Evolutionary conservation across 192 early-diverging fungal species (phyloP).

Genomic region (Coemansia sp.): DNA sequence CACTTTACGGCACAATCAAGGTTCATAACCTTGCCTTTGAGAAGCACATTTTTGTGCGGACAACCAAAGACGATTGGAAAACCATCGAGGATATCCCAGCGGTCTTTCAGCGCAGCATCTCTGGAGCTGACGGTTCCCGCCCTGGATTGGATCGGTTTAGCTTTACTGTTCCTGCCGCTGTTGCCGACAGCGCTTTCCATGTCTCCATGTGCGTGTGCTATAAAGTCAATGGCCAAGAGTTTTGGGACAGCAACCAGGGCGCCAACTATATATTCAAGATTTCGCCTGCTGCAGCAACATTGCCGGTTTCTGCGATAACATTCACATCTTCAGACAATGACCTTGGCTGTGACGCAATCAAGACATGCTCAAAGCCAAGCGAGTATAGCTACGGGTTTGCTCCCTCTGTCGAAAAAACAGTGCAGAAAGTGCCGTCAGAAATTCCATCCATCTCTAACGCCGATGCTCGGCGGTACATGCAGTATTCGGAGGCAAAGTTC

Average conservation of each 20-base stretch:
- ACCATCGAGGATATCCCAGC: slow-evolving; percentile 67
- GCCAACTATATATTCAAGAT: slow-evolving; percentile 73
- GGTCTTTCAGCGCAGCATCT: slow-evolving; percentile 61
- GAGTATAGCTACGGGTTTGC: slow-evolving; percentile 17
- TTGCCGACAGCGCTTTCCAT: slow-evolving; percentile 13
- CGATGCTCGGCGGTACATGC: slow-evolving; percentile 45
- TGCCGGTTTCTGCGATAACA: background rate
- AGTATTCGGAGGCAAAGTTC: slow-evolving; percentile 47
- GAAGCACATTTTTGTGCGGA: slow-evolving; percentile 74
- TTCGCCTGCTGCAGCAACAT: background rate
- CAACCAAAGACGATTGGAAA: slow-evolving; percentile 78
- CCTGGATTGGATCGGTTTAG: slow-evolving; percentile 69
- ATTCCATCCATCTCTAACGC: slow-evolving; percentile 9
- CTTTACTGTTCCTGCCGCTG: slow-evolving; percentile 57
- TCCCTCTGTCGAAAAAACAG: background rate
- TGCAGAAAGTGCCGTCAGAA: background rate
- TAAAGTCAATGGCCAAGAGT: slow-evolving; percentile 66
- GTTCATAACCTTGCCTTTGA: slow-evolving; percentile 86
- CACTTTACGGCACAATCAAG: slow-evolving; percentile 66
- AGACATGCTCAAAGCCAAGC: slow-evolving; percentile 6
- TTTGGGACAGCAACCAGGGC: slow-evolving; percentile 95
- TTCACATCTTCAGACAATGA: background rate
- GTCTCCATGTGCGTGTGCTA: slow-evolving; percentile 70
- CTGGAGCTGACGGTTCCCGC: slow-evolving; percentile 33
- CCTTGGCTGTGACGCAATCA: slow-evolving; percentile 2